These are phyloP conservation scores for Schoenoplectus triqueter DNA, from an alignment of 202 grass and related monocot species.

Conservation along the genomic window DNA sequence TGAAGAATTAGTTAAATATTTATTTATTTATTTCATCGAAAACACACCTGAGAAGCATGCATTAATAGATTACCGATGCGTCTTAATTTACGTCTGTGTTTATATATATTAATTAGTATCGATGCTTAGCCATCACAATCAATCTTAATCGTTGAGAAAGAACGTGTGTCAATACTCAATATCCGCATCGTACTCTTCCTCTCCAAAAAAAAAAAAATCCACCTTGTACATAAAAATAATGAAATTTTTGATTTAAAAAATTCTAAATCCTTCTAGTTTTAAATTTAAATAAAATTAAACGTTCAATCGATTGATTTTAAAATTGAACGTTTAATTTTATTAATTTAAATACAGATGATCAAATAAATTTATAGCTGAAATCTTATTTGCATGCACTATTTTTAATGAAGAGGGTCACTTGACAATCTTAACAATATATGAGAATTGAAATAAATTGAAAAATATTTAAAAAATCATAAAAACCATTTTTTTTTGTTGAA, in stretches of 20 bases:
- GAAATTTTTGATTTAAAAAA: neutral
- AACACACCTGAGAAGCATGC: conserved; percentile 5
- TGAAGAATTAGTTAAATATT: conserved; percentile 8
- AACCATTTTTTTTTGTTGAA: too few relatives aligned
- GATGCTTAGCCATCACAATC: neutral
- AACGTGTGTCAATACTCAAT: neutral
- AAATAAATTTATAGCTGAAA: too few relatives aligned
- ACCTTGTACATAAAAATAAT: neutral
- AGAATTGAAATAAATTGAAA: too few relatives aligned
- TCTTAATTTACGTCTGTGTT: neutral
- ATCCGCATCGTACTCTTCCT: neutral
- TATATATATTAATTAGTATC: neutral
- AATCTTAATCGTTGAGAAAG: neutral
- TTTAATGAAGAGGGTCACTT: too few relatives aligned
- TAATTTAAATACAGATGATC: too few relatives aligned
- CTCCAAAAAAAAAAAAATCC: too few relatives aligned
- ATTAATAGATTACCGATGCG: conserved; percentile 13
- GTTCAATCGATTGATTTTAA: too few relatives aligned
- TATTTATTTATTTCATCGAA: neutral
- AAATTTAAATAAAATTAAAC: too few relatives aligned
- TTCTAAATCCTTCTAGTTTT: neutral
- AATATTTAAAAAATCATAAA: too few relatives aligned
- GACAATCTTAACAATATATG: too few relatives aligned
- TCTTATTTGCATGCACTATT: too few relatives aligned
- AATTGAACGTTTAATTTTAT: too few relatives aligned